Base-by-base conservation (phyloP, 2,329 filamentous ascomycete species). In the Orbilia javanica region DNA sequence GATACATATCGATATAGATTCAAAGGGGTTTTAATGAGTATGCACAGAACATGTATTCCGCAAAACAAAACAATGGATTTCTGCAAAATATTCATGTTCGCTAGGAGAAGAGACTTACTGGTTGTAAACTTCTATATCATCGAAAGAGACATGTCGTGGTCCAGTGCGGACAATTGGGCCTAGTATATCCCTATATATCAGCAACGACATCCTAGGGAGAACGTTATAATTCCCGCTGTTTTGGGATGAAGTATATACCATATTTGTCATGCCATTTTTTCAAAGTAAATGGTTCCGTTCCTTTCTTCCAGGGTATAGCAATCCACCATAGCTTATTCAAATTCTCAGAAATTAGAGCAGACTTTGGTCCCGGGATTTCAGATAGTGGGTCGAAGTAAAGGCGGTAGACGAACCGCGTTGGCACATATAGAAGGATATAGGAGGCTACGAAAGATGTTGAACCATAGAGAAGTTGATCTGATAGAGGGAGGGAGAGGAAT, bases 101-200 rank as follows among this genome's bases (percentile, higher is more conserved):
- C n/a, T n/a, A n/a, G n/a, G n/a, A 7, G 39, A 6, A 18, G 15
- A 4, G 11, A n/a, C 70, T 4, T 73, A 79, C 67, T 74, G 67
- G 46, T 83, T 79, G 46, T 81, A 83, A 50, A 80, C 82, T 15
- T 77, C 77, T 0, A 82, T 80, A 44, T 83, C 82, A n/a, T 80
- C 60, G 36, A 84, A 80, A 66, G 82, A 81, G 0, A 84, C 70
- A 63, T 83, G 80, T 52, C 79, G 50, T 3, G 84, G 84, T 72
- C 81, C 84, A 79, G 85, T 85, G 42, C 85, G 84, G 53, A 85
- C 81, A 48, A 86, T 84, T 5, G 83, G 82, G 4, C 82, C 82
- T 83, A 25, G 18, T 27, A 4, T 11, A 22, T 36, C 13, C 15
- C 6, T 11, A 57, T 11, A 57, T 11, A 15, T 57, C 4, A 53